Conservation (phyloP, 257 asterid species). For the Petunia axillaris region DNA sequence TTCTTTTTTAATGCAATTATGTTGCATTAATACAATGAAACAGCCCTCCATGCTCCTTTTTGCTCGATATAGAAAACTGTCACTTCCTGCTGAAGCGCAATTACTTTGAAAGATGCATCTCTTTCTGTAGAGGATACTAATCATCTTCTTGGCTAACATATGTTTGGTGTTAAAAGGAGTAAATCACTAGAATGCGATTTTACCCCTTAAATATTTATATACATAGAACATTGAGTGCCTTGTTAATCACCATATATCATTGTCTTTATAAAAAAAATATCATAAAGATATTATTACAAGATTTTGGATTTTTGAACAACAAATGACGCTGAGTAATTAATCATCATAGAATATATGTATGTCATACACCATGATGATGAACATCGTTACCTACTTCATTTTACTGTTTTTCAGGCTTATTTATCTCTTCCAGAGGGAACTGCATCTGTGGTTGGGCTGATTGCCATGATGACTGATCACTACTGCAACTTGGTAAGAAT, state of each 20-base stretch:
- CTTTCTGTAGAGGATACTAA: conserved; percentile 10
- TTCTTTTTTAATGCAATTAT: conserved; percentile 11
- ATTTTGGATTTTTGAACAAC: neutral
- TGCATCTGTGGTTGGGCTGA: conserved; percentile 88
- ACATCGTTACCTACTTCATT: neutral
- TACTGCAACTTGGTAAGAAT: conserved; percentile 83
- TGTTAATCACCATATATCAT: neutral
- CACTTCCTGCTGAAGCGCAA: conserved; percentile 13
- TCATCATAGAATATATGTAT: conserved; percentile 21
- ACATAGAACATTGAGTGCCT: neutral
- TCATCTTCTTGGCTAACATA: conserved; percentile 13
- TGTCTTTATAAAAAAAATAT: neutral
- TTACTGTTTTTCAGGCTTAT: conserved; percentile 72
- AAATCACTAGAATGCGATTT: neutral
- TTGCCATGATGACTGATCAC: conserved; percentile 98
- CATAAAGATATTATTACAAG: neutral
- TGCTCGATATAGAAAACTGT: neutral
- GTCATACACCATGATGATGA: conserved; percentile 3
- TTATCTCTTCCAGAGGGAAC: conserved; percentile 96
- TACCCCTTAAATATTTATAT: neutral
- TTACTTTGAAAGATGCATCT: neutral
- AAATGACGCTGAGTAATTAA: conserved; percentile 11
- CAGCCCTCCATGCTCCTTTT: neutral
- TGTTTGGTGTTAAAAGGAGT: neutral
- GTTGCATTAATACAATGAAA: neutral